Percentiles rank a stretch among this genome's conserved stretches.
Conservation (phyloP, 2,329 filamentous ascomycete genomes). For the Colletotrichum sp. region DNA sequence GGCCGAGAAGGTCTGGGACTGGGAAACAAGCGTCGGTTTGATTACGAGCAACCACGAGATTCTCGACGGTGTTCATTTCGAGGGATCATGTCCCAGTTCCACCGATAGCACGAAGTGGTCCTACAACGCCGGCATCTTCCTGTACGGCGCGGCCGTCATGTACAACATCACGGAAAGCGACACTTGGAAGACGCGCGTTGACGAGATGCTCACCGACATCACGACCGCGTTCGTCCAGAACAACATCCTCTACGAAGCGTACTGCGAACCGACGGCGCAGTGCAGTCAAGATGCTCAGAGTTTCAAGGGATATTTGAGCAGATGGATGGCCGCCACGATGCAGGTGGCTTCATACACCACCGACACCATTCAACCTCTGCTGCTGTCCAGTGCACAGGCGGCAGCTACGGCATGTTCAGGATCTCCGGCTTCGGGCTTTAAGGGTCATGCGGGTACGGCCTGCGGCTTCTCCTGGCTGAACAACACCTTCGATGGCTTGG, state of each 20-base stretch:
- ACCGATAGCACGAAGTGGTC: slow-evolving; percentile 68
- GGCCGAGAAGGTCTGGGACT: slow-evolving; percentile 75
- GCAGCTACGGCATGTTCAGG: slow-evolving; percentile 68
- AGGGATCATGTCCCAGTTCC: slow-evolving; percentile 62
- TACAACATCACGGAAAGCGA: slow-evolving; percentile 61
- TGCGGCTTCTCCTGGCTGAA: slow-evolving; percentile 70
- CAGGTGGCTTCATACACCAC: slow-evolving; percentile 65
- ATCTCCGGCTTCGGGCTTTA: slow-evolving; percentile 54
- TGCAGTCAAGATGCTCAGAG: slow-evolving; percentile 76
- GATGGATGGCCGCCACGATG: slow-evolving; percentile 68
- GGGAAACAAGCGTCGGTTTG: slow-evolving; percentile 61
- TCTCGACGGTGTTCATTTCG: slow-evolving; percentile 51
- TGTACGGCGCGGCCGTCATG: slow-evolving; percentile 66
- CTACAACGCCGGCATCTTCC: slow-evolving; percentile 71
- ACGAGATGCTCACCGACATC: slow-evolving; percentile 60
- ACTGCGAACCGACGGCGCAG: slow-evolving; percentile 63
- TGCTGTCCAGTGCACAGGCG: slow-evolving; percentile 61
- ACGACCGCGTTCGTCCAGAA: slow-evolving; percentile 54
- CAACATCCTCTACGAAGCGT: slow-evolving; percentile 67
- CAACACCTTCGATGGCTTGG: slow-evolving; percentile 47
- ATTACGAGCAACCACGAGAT: slow-evolving; percentile 61
- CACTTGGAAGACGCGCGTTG: slow-evolving; percentile 62
- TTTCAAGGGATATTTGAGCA: slow-evolving; percentile 74
- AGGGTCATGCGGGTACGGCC: slow-evolving; percentile 47
- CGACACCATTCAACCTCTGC: slow-evolving; percentile 58